These are phyloP conservation scores for Penicillium atrosanguineum DNA, from an alignment of 495 filamentous ascomycete genomes.

Conservation along the genomic window DNA sequence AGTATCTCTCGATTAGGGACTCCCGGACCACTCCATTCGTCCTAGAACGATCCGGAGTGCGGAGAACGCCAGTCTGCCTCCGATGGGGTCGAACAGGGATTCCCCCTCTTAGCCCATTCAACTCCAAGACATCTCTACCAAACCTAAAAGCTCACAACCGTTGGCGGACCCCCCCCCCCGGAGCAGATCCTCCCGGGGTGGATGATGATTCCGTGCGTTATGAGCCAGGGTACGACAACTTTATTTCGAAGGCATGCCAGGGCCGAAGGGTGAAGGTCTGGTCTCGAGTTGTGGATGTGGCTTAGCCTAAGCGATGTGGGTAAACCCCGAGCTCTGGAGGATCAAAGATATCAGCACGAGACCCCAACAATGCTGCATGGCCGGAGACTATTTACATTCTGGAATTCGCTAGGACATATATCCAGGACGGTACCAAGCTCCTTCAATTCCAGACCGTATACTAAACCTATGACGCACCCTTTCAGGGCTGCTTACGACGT, in stretches of 20 bases:
- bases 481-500: neutral
- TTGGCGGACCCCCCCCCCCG: constrained; percentile 15
- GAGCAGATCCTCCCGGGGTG: constrained; percentile 18
- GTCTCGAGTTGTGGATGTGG: neutral
- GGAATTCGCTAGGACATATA: neutral
- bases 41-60: constrained; percentile 12
- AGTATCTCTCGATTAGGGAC: neutral
- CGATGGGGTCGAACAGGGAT: neutral
- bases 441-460: neutral
- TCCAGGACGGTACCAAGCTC: too few relatives aligned
- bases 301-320: neutral
- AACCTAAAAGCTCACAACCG: constrained; percentile 11
- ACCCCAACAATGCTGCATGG: neutral
- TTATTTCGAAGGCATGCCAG: constrained; percentile 16
- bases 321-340: too few relatives aligned
- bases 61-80: constrained; percentile 8
- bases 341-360: neutral
- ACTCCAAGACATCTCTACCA: neutral
- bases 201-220: constrained; percentile 18
- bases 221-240: constrained; percentile 28
- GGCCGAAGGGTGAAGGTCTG: neutral
- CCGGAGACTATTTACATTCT: neutral
- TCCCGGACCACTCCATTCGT: neutral
- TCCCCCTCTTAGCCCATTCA: neutral
- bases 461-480: neutral